Conservation (phyloP, 148 eudicot genomes). For the Camellia japonica region DNA sequence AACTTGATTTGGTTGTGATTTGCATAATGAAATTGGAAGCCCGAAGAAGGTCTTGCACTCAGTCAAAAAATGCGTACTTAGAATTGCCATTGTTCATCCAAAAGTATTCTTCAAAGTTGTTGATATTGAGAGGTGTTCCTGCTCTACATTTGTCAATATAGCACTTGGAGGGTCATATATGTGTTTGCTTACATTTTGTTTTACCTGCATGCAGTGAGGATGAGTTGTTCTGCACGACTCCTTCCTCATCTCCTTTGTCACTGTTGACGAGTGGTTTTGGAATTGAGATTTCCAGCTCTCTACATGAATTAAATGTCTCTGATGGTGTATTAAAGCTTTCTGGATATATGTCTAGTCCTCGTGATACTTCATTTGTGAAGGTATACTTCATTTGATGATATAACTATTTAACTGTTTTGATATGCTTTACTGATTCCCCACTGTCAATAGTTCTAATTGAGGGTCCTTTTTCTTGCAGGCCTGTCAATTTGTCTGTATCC, state of each 20-base stretch:
- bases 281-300: conserved; percentile 40
- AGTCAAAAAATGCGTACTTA: conserved; percentile 58
- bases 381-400: conserved; percentile 32
- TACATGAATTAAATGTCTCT: conserved; percentile 56
- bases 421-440: conserved; percentile 14
- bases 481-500: conserved; percentile 94
- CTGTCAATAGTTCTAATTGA: conserved; percentile 9
- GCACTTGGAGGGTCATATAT: conserved; percentile 6
- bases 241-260: conserved; percentile 66
- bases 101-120: conserved; percentile 58
- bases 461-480: conserved; percentile 55
- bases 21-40: conserved; percentile 37
- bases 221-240: conserved; percentile 58
- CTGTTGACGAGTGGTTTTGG: conserved; percentile 62
- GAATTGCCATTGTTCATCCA: conserved; percentile 72
- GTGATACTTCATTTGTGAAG: conserved; percentile 47
- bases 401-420: conserved; percentile 2
- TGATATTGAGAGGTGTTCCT: conserved; percentile 71
- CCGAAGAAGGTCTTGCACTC: conserved; percentile 74
- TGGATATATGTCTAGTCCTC: conserved; percentile 72
- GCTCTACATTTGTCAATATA: conserved; percentile 8
- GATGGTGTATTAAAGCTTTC: conserved; percentile 61
- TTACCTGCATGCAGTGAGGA: conserved; percentile 52
- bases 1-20: conserved; percentile 14
- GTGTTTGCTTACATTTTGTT: conserved; percentile 14